A percentile compares a stretch with the other conserved stretches of the same genome.
These are phyloP conservation scores for Parachaetomium inaequale DNA, from an alignment of 495 filamentous ascomycete species.

Conservation along the genomic window DNA sequence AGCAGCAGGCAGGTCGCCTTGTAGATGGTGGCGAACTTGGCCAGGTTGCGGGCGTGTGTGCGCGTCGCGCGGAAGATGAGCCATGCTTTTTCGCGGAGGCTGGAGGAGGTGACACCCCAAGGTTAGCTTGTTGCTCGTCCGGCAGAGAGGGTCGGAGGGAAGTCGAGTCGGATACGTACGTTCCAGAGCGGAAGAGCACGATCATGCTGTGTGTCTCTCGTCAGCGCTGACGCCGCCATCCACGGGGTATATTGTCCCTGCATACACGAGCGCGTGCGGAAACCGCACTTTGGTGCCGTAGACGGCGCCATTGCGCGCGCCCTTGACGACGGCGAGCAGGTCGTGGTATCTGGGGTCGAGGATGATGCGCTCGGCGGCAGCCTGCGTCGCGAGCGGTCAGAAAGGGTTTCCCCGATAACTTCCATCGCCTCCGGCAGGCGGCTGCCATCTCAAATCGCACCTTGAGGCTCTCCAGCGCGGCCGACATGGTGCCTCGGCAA, in stretches of 20 bases:
- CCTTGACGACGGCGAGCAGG: constrained; percentile 79
- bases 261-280: constrained; percentile 92
- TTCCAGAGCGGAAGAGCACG: constrained; percentile 87
- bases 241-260: not conserved
- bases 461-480: constrained; percentile 35
- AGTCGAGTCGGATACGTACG: constrained; percentile 44
- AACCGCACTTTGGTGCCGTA: constrained; percentile 98
- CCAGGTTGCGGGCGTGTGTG: constrained; percentile 87
- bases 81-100: constrained; percentile 69
- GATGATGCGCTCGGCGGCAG: constrained; percentile 61
- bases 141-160: not conserved
- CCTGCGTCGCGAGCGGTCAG: constrained; percentile 30
- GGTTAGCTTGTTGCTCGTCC: not conserved
- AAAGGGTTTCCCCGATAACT: not conserved
- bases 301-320: constrained; percentile 89
- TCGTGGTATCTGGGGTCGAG: constrained; percentile 81
- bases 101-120: constrained; percentile 31
- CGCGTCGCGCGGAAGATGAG: constrained; percentile 82
- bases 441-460: constrained; percentile 20
- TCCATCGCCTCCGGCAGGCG: not conserved
- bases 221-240: constrained; percentile 43
- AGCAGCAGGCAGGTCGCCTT: constrained; percentile 74
- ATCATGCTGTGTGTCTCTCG: constrained; percentile 63
- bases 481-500: constrained; percentile 40
- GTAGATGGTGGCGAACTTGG: constrained; percentile 84